These are phyloP conservation scores for Begonia fuchsioides DNA, from an alignment of 306 rosid genomes.

Conservation along the genomic window DNA sequence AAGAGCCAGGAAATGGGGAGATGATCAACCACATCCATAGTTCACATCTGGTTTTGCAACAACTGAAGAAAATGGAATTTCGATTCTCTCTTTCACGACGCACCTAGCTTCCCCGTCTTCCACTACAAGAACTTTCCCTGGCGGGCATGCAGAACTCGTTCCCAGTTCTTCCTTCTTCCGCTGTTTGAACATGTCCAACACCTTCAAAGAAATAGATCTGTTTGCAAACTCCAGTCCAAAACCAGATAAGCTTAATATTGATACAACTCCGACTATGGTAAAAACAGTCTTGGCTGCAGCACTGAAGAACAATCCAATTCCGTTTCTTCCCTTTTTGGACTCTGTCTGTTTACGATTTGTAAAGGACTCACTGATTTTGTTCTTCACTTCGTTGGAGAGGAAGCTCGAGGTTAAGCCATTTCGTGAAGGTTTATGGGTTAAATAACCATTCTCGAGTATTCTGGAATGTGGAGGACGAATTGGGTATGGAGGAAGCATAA, in stretches of 20 bases:
- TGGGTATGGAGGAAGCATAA: conserved; percentile 84
- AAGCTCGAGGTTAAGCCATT: conserved; percentile 36
- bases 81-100: conserved; percentile 89
- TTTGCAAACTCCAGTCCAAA: conserved; percentile 37
- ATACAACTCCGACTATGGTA: conserved; percentile 57
- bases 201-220: conserved; percentile 19
- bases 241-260: conserved; percentile 57
- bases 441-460: conserved; percentile 32
- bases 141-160: conserved; percentile 38
- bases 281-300: conserved; percentile 58
- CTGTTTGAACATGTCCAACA: conserved; percentile 17
- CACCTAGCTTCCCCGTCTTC: conserved; percentile 83
- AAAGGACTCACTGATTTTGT: conserved; percentile 17
- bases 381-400: conserved; percentile 20
- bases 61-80: conserved; percentile 80
- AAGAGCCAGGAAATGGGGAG: no score
- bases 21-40: conserved; percentile 69
- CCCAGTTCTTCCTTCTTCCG: conserved; percentile 20
- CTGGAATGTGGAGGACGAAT: conserved; percentile 43
- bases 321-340: conserved; percentile 24
- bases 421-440: conserved; percentile 29
- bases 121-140: conserved; percentile 52
- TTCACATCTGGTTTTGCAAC: conserved; percentile 85
- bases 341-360: conserved; percentile 17
- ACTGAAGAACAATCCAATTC: conserved; percentile 29